Evolutionary conservation across 2,329 filamentous ascomycete species (phyloP), one percentile per base, ranked within the genome.

Genomic region (Calonectria pseudoturangicola): DNA sequence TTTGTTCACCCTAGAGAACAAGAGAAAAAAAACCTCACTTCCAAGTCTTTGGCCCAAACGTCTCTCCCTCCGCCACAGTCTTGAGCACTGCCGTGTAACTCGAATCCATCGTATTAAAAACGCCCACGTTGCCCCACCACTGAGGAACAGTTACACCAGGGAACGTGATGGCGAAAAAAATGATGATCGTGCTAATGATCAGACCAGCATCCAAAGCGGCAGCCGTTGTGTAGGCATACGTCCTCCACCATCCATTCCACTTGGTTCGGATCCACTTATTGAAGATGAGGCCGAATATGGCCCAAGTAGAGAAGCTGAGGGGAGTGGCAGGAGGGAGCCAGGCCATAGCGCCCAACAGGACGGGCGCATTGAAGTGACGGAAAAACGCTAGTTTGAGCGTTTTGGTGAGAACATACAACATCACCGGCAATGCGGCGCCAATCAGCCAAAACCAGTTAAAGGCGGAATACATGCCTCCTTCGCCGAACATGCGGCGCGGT

Each of bases 321-420:
- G 89, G 88, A 0, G 91, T 92, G 0, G 91, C 91, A 0, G 91
- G 91, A 1, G 91, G 91, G 15, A 92, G 86, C 69, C 87, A 83
- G 13, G 84, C 84, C 43, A 87, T 86, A 15, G 88, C 89, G 16
- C 89, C 89, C 69, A 92, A 89, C 77, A 92, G 88, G 41, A 92
- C 85, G 0, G 91, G 91, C 0, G 88, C 88, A 74, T 86, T 88
- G 65, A 93, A 82, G 77, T 88, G 91, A 39, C 87, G 85, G 45
- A 88, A 83, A 2, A 84, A 82, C 79, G 81, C 16, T 27, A 75
- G 50, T n/a, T 76, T 74, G n/a, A 77, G 72, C n/a, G 73, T 69
- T 65, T 73, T 77, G 5, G 87, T 76, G 12, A 79, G 70, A 43
- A 87, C 71, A 77, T 87, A 91, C 75, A 90, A 83, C 3, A 86